Base-by-base conservation (phyloP, 306 rosid genomes). In the Quercus wislizeni region DNA sequence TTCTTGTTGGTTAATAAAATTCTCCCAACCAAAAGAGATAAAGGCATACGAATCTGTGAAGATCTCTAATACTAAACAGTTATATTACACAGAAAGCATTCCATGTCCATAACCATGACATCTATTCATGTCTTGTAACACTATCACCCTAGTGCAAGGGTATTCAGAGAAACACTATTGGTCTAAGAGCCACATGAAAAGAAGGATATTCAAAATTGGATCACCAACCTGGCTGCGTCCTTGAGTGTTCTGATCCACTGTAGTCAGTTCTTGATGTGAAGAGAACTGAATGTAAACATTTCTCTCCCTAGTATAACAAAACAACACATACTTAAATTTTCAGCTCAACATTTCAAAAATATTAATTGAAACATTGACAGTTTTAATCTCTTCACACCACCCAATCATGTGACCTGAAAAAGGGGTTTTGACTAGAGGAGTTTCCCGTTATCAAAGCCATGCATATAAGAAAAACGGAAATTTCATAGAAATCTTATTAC, bases 261-360 rank as follows among this genome's bases (percentile, higher is more conserved):
- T 68, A 35, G 72, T 68, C 54, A 68, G 17, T 68, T 68, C 72
- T 33, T 68, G 72, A 35, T 68, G 72, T 19, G 72, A 68, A 68
- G 72, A 68, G 54, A 68, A 68, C 54, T 68, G 72, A 35, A 68
- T 68, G 46, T 68, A 68, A 68, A 68, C 72, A 68, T 68, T 68
- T 68, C 52, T 68, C 54, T 46, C 72, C 72, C 72, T 68, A 35
- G 19, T 10, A 67, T 3, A 68, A 68, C 25, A 23, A 68, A 35
- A 68, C 17, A n/a, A 0, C 15, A 68, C 9, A 23, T 12, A 2
- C 41, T 35, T 68, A 68, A 33, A 8, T 68, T 35, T 67, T 31
- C 52, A 35, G 46, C 20, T 14, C 1, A 68, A 68, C 28, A n/a
- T 33, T 33, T 12, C 35, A 63, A 28, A 35, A 35, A 35, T 12